Base-by-base conservation (phyloP, 768 basidiomycete species). In the Mycena chlorophos region DNA sequence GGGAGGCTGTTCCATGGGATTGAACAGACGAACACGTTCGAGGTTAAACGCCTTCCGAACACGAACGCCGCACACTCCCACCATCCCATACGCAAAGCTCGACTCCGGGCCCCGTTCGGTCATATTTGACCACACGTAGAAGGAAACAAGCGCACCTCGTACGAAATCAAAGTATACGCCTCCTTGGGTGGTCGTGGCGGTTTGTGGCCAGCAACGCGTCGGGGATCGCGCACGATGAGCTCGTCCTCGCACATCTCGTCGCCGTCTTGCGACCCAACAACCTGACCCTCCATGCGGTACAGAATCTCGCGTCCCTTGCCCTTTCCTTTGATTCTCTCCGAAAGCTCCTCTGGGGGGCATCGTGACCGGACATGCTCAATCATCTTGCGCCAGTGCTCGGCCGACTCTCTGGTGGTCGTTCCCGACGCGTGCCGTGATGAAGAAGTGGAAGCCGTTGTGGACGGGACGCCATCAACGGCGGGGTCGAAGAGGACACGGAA, bases 401-500 rank as follows among this genome's bases (percentile, higher is more conserved):
- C 46, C 25, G 6, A n/a, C 2, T 47, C 45, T 20, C 16, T 19
- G 6, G 62, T 57, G 8, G 59, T 65, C 38, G 61, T 51, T 20
- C 66, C 69, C 30, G 64, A 48, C 12, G 5, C 64, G 62, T 39
- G 63, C 55, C 53, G 65, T 17, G 55, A 40, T 47, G 61, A 58
- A 8, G 65, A 59, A 13, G 58, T 52, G 13, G 66, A 58, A 8
- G 65, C 58, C 10, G 58, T 52, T 8, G 66, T 37, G 17, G 57
- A 31, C 4, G 69, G 64, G 61, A 76, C 69, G 69, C 69, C 71
- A 65, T 88, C 86, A 23, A 79, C 63, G 2, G 72, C 55, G 27
- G 84, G 80, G 65, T 91, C 88, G 65, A 78, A 89, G 5, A 89
- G 68, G 8, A 90, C 75, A 63, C 82, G 86, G 71, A 79, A 87